These are phyloP conservation scores for Barbatosphaeria neglecta DNA, from an alignment of 495 filamentous ascomycete species.

Conservation along the genomic window DNA sequence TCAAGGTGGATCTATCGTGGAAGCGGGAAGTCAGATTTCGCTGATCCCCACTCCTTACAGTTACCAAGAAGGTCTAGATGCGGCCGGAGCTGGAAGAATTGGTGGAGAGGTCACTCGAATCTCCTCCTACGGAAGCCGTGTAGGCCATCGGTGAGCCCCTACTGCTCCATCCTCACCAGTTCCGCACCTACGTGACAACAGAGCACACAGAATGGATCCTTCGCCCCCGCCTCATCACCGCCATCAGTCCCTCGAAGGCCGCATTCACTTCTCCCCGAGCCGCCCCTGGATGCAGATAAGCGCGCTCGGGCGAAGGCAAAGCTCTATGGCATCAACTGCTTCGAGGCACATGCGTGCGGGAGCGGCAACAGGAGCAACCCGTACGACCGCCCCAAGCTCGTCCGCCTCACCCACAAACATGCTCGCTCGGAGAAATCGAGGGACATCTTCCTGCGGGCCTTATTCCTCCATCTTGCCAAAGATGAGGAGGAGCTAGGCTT, in stretches of 20 bases:
- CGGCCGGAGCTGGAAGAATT: background rate
- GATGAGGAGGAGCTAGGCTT: slow-evolving; percentile 3
- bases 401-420: slow-evolving; percentile 15
- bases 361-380: background rate
- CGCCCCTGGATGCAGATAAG: background rate
- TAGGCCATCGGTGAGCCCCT: no score
- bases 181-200: background rate
- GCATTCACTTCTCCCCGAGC: slow-evolving; percentile 1
- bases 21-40: background rate
- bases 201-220: background rate
- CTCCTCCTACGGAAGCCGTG: no score
- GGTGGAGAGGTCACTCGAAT: no score
- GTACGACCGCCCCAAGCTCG: slow-evolving; percentile 7
- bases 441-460: slow-evolving; percentile 12
- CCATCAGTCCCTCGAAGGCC: background rate
- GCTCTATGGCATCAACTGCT: slow-evolving; percentile 1
- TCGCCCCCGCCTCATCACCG: background rate
- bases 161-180: no score
- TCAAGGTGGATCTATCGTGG: background rate
- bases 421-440: slow-evolving; percentile 10
- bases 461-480: slow-evolving; percentile 7
- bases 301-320: background rate
- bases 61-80: background rate
- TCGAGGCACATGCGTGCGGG: background rate
- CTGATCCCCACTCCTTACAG: background rate